Evolutionary conservation across 192 early-diverging fungal genomes (phyloP), one percentile per base, ranked within the genome.

Genomic region (Mortierella claussenii): DNA sequence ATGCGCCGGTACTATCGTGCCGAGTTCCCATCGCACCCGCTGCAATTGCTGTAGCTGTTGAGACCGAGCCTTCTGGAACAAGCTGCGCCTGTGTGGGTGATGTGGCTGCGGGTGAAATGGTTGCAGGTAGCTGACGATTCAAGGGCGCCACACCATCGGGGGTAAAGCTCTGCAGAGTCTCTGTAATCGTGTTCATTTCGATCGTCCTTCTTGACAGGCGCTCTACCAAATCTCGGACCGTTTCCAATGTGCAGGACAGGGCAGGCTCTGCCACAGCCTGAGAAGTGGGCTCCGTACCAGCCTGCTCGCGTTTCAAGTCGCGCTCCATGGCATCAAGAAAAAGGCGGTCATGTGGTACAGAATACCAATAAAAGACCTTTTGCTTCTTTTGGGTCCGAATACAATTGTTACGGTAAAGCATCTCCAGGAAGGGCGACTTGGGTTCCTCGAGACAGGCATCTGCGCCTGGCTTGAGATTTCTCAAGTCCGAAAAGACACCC

Each of bases 321-420:
- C 97, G 89, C 80, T 99, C 96, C 49, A 98, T 88, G 3, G 97
- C 97, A 78, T 99, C 97, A 44, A 93, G 84, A 78, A 99, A 99
- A 40, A 99, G 89, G 37, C 91, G 74, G 71, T 99, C 96, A 76
- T 97, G 96, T 13, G 91, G 92, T 20, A 99, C 97, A 20, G 94
- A 92, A 75, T 90, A 92, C 96, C 97, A 99, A 75, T 91, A 97
- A 80, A 98, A 99, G n/a, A 99, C 97, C 57, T 98, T 98, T 83
- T 99, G 97, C 84, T 98, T 98, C 87, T 98, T 99, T 78, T 98
- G 97, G 4, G 96, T 97, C 34, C 97, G 91, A 65, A 99, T 95
- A 80, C 96, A 98, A 55, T 94, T 90, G 84, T 97, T 90, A 79
- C 94, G 96, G 86, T 96, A 94, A 48, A 99, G 85, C 69, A 97